These are phyloP conservation scores for rapeseed (Brassica napus) DNA, from an alignment of 345 rosid genomes.

Conservation along the genomic window Da-Ae NC_063444.1:2023501-2024000, in stretches of 20 bases:
- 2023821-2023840: conserved; percentile 12
- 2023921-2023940: not conserved
- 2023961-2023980: conserved; percentile 10
- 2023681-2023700: not conserved
- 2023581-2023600: not conserved
- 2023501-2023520: conserved; percentile 1
- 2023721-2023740: not conserved
- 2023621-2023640: not conserved
- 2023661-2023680: too few relatives aligned
- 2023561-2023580: not conserved
- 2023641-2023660: not conserved
- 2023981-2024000: not conserved
- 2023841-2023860: conserved; percentile 1
- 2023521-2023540: not conserved
- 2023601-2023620: not conserved
- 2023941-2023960: not conserved
- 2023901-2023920: not conserved
- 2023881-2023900: not conserved
- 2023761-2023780: not conserved
- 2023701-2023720: not conserved
- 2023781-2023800: not conserved
- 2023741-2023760: conserved; percentile 2
- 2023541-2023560: not conserved
- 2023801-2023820: not conserved
- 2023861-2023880: conserved; percentile 11